These are phyloP conservation scores for Triglochin maritima DNA, from an alignment of 106 monocot species.

Conservation along the genomic window DNA sequence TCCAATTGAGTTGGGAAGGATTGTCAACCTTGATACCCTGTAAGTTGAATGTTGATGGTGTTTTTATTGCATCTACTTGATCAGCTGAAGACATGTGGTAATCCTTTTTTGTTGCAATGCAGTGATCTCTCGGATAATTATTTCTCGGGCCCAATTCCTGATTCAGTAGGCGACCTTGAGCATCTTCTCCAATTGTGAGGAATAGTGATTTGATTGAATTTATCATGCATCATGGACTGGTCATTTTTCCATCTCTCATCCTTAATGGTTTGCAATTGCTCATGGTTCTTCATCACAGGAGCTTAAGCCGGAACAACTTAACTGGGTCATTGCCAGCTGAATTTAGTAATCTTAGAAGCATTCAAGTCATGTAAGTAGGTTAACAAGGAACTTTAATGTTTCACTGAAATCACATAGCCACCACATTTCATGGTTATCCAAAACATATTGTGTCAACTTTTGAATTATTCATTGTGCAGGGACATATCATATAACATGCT, in stretches of 20 bases:
- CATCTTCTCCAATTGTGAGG: slow-evolving; percentile 89
- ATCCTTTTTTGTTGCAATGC: background rate
- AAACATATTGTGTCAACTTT: background rate
- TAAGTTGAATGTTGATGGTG: slow-evolving; percentile 16
- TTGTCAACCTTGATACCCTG: slow-evolving; percentile 92
- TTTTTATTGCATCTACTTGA: background rate
- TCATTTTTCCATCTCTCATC: too few species aligned
- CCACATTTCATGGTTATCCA: background rate
- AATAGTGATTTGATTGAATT: too few species aligned
- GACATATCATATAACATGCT: slow-evolving; percentile 79
- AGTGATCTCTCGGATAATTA: slow-evolving; percentile 87
- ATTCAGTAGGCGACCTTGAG: slow-evolving; percentile 85
- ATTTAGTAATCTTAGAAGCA: slow-evolving; percentile 91
- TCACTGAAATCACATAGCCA: background rate
- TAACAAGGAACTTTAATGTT: background rate
- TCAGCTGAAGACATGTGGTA: background rate
- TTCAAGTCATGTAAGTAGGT: slow-evolving; percentile 71
- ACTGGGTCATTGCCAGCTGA: slow-evolving; percentile 55
- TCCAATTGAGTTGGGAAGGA: slow-evolving; percentile 67
- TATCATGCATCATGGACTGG: too few species aligned
- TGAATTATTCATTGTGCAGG: slow-evolving; percentile 19
- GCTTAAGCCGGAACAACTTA: slow-evolving; percentile 70
- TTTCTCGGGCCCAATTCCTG: slow-evolving; percentile 72
- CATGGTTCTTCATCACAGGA: slow-evolving; percentile 26
- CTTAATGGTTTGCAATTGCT: too few species aligned